A percentile compares a stretch with the other conserved stretches of the same genome.
These are phyloP conservation scores for Fragaria ananassa DNA, from an alignment of 306 rosid species.

Conservation along the genomic window DNA sequence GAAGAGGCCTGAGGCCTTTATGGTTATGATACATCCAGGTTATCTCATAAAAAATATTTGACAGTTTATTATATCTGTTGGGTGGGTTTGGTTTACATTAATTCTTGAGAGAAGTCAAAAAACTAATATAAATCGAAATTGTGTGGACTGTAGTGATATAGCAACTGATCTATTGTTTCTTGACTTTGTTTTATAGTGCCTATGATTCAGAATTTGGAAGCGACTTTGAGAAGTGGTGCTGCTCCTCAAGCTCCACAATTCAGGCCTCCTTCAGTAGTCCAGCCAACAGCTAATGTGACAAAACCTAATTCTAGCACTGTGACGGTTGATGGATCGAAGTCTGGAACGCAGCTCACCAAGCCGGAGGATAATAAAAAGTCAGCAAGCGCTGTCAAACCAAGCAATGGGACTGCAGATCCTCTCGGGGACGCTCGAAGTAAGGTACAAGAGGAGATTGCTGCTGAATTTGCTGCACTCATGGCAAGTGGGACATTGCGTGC, in stretches of 20 bases:
- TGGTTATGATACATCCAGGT: not conserved
- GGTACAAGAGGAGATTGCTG: constrained; percentile 80
- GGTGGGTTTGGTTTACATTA: not conserved
- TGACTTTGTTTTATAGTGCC: constrained; percentile 63
- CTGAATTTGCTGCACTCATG: constrained; percentile 83
- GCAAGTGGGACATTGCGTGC: constrained; percentile 87
- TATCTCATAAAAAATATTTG: not conserved
- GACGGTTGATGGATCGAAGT: not conserved
- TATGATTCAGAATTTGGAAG: constrained; percentile 84
- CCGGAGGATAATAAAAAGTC: constrained; percentile 25
- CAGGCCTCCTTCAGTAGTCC: constrained; percentile 36
- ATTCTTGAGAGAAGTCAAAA: not conserved
- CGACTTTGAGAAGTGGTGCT: constrained; percentile 69
- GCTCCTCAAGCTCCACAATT: constrained; percentile 86
- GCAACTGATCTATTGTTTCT: not conserved
- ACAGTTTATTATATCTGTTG: not conserved
- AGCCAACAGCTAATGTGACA: not conserved
- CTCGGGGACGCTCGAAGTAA: constrained; percentile 74
- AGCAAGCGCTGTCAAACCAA: constrained; percentile 23
- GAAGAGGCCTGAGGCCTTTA: not conserved
- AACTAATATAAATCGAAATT: not conserved
- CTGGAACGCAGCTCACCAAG: constrained; percentile 24
- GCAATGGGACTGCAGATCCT: constrained; percentile 49
- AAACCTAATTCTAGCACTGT: constrained; percentile 22
- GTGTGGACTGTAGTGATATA: not conserved